A percentile compares a stretch with the other conserved stretches of the same genome.
Evolutionary conservation across 768 basidiomycete genomes (phyloP).

Genomic region (Lanmaoa pseudosensibilis): DNA sequence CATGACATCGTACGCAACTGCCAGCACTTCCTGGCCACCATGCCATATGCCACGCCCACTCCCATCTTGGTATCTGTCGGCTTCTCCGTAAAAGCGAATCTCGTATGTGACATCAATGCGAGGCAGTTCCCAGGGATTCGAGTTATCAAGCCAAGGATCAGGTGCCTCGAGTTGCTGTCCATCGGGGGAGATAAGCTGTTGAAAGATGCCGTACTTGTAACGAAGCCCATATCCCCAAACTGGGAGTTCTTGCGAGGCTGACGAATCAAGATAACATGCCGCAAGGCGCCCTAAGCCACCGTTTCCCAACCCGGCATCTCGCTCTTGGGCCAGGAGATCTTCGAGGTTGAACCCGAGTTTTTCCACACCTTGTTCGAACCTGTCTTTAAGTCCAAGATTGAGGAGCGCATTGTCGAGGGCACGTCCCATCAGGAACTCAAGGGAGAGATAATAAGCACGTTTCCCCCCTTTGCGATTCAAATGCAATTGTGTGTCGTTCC

Average conservation of each 20-base stretch:
- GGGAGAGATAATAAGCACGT: slow-evolving; percentile 91
- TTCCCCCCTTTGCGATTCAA: slow-evolving; percentile 84
- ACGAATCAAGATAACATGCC: slow-evolving; percentile 96
- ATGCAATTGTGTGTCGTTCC: slow-evolving; percentile 79
- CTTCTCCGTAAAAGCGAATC: slow-evolving; percentile 84
- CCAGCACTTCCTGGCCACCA: slow-evolving; percentile 92
- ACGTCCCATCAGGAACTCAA: slow-evolving; percentile 89
- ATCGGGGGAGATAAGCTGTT: slow-evolving; percentile 82
- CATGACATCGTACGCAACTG: slow-evolving; percentile 93
- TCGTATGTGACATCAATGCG: slow-evolving; percentile 83
- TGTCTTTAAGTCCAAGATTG: slow-evolving; percentile 81
- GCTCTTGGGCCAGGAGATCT: slow-evolving; percentile 83
- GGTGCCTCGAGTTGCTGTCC: slow-evolving; percentile 88
- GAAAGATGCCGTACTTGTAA: slow-evolving; percentile 96
- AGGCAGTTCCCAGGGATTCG: slow-evolving; percentile 87
- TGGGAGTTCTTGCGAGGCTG: slow-evolving; percentile 85
- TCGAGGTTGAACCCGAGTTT: slow-evolving; percentile 89
- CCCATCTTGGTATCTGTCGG: slow-evolving; percentile 65
- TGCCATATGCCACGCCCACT: slow-evolving; percentile 69
- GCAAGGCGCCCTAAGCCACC: slow-evolving; percentile 95
- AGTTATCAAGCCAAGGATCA: slow-evolving; percentile 88
- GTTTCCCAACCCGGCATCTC: slow-evolving; percentile 94
- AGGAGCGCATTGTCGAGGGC: slow-evolving; percentile 81
- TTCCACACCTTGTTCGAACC: slow-evolving; percentile 65
- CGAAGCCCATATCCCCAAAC: slow-evolving; percentile 94